Base-by-base conservation (phyloP, 805 yeast species). In the Yarrowia divulgata region DNA sequence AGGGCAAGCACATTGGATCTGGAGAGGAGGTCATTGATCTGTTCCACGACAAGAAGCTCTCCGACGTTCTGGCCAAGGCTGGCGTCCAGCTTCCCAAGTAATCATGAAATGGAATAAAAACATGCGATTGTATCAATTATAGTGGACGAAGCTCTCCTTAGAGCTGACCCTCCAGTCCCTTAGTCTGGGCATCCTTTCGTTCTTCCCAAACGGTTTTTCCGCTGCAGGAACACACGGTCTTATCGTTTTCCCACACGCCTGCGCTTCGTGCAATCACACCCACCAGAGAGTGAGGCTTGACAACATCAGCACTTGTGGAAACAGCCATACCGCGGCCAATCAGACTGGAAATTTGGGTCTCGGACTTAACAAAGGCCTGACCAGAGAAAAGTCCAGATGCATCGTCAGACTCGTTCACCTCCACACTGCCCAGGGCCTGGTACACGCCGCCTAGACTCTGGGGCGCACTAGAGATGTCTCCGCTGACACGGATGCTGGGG, bases 141-240 rank as follows among this genome's bases (percentile, higher is more conserved):
- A 45, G 7, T 39, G 16, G 10, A 39, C 19, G 39, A 14, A 18
- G 14, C 4, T 12, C 8, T 7, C 52, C 12, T n/a, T 39, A 60
- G 12, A 46, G 63, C 16, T 60, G 54, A 6, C 63, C 63, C 57
- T 72, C 72, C 18, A 78, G 71, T 8, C 95, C 95, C 72, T 85
- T 85, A 6, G 77, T 72, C 42, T 86, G 77, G 0, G 97, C 97
- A 75, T 92, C 97, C 63, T 81, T 78, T 69, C 98, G 83, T 78
- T 94, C 99, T 77, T 95, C 93, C 98, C 99, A 94, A 34, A 94
- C 87, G 0, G 97, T 91, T 82, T 93, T 92, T 18, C 99, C 99
- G 16, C 94, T 88, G 78, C 98, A 95, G 42, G 94, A 88, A 79
- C 99, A 94, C 1, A 94, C 97, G 70, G 88, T 88, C 79, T 94